These are phyloP conservation scores for Paramecium tetraurelia DNA, from an alignment of 73 alveolate species.

Conservation along the genomic window DNA sequence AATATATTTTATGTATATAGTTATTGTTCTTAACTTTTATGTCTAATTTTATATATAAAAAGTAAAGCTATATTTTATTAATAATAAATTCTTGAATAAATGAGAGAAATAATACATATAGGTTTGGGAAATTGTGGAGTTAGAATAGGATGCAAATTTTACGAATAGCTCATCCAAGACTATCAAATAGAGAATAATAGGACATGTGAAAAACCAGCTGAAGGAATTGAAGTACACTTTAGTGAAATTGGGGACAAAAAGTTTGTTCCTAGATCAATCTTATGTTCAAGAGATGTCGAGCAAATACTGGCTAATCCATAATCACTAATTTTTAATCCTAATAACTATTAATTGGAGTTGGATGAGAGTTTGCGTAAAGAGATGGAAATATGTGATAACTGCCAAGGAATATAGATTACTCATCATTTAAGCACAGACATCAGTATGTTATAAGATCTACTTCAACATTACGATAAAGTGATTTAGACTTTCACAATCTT, in stretches of 20 bases:
- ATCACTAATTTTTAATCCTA: background rate
- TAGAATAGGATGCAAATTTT: background rate
- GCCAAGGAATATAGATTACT: slow-evolving; percentile 5
- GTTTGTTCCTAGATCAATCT: slow-evolving; percentile 17
- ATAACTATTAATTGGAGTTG: background rate
- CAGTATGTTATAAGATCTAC: background rate
- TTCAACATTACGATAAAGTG: background rate
- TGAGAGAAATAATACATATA: slow-evolving; percentile 45
- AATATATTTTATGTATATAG: background rate
- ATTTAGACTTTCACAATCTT: background rate
- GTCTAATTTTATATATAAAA: no score
- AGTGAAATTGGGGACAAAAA: slow-evolving; percentile 46
- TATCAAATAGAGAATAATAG: slow-evolving; percentile 6
- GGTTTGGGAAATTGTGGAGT: slow-evolving; percentile 42
- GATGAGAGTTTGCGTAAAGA: background rate
- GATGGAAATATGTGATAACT: slow-evolving; percentile 32
- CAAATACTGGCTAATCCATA: background rate
- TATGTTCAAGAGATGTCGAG: background rate
- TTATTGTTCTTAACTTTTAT: no score
- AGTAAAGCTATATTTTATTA: no score
- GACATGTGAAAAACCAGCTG: slow-evolving; percentile 8
- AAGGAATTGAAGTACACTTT: slow-evolving; percentile 40
- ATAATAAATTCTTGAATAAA: background rate
- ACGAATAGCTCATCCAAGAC: background rate
- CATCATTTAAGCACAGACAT: slow-evolving; percentile 25